These are phyloP conservation scores for Amanita brunnescens DNA, from an alignment of 768 basidiomycete species.

Conservation along the genomic window DNA sequence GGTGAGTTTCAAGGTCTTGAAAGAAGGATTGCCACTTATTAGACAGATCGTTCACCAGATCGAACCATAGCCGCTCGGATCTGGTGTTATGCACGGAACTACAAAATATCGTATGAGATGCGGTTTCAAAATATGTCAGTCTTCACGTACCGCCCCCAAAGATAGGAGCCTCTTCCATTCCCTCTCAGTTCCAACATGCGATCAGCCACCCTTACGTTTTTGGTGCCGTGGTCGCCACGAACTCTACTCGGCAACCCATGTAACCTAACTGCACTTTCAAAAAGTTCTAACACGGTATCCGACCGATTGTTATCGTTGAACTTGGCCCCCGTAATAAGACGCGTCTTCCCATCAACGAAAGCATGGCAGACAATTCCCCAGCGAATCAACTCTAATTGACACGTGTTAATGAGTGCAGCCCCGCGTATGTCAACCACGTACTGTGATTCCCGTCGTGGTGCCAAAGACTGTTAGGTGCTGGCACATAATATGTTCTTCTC, in stretches of 20 bases:
- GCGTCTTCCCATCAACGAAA: constrained; percentile 25
- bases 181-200: constrained; percentile 17
- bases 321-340: constrained; percentile 21
- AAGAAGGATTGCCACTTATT: background rate
- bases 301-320: constrained; percentile 31
- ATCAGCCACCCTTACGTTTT: constrained; percentile 27
- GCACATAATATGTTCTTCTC: constrained; percentile 17
- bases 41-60: background rate
- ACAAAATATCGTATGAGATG: background rate
- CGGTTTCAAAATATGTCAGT: too few species aligned
- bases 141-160: background rate
- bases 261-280: constrained; percentile 13
- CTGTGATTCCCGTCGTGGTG: constrained; percentile 31
- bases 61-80: background rate
- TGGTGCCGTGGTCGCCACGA: constrained; percentile 30
- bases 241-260: constrained; percentile 23
- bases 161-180: background rate
- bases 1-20: background rate
- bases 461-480: constrained; percentile 24
- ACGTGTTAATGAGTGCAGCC: background rate
- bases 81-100: background rate
- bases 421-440: constrained; percentile 8
- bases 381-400: constrained; percentile 19
- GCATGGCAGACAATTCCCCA: constrained; percentile 26
- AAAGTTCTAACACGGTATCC: constrained; percentile 26